These are phyloP conservation scores for Exophiala phaeomuriformis DNA, from an alignment of 2,329 filamentous ascomycete species.

Conservation along the genomic window DNA sequence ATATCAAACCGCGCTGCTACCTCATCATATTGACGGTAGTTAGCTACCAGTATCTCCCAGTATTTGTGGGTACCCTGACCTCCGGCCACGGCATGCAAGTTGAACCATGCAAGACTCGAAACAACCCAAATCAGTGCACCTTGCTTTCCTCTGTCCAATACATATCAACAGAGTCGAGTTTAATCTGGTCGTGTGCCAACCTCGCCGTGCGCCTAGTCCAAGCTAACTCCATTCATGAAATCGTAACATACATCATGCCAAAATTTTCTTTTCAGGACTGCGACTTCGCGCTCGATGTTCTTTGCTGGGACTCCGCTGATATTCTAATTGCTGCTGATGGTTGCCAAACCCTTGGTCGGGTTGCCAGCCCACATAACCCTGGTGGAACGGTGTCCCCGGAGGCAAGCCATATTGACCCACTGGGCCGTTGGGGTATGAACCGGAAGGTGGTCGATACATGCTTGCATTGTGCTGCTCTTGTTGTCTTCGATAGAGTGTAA, in stretches of 20 bases:
- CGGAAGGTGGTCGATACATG: slow-evolving; percentile 20
- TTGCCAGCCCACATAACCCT: slow-evolving; percentile 22
- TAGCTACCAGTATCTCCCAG: too few relatives aligned
- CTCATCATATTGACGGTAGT: too few relatives aligned
- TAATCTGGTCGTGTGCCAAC: too few relatives aligned
- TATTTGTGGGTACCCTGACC: background rate
- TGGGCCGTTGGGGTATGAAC: slow-evolving; percentile 13
- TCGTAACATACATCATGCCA: background rate
- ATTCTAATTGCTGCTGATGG: slow-evolving; percentile 22
- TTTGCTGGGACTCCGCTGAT: slow-evolving; percentile 26
- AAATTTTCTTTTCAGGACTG: slow-evolving; percentile 26
- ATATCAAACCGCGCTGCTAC: too few relatives aligned
- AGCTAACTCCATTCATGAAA: background rate
- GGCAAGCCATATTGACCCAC: slow-evolving; percentile 18
- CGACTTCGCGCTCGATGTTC: slow-evolving; percentile 21
- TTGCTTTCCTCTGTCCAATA: too few relatives aligned
- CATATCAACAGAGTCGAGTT: too few relatives aligned
- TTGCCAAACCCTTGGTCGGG: slow-evolving; percentile 8
- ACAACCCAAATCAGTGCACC: background rate
- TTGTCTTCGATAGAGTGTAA: slow-evolving; percentile 24
- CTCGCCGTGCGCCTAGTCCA: too few relatives aligned
- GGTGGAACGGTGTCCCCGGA: slow-evolving; percentile 17
- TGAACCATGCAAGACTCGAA: background rate
- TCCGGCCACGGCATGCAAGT: background rate
- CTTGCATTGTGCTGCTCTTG: slow-evolving; percentile 19